A percentile compares a stretch with the other conserved stretches of the same genome.
phyloP scores from a whole-genome alignment of 352 stramenopile genomes.

The Phytopythium boreale region DNA sequence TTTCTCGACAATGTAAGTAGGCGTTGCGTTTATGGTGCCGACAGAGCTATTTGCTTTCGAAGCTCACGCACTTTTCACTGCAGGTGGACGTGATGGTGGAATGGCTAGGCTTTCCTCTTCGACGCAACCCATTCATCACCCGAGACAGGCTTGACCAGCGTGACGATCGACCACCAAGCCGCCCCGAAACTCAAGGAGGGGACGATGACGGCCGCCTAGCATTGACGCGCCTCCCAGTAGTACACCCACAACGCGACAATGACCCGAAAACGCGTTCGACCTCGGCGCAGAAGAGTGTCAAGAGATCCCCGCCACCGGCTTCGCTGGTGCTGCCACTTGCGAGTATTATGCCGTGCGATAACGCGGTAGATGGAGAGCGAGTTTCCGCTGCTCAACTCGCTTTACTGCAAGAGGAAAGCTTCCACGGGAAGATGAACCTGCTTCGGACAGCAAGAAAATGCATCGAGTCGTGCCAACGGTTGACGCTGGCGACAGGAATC shows the following conservation, averaged over 20 bases:
- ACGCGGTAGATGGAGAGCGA: slow-evolving; percentile 36
- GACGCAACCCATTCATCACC: slow-evolving; percentile 56
- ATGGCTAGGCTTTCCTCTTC: slow-evolving; percentile 53
- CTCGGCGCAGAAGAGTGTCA: background rate
- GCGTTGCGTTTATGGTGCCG: background rate
- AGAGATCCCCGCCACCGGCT: slow-evolving; percentile 11
- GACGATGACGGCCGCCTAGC: background rate
- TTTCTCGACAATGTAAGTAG: slow-evolving; percentile 37
- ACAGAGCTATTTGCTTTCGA: background rate
- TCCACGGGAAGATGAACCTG: slow-evolving; percentile 21
- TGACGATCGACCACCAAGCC: slow-evolving; percentile 6
- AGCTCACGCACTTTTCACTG: background rate
- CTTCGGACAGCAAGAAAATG: background rate
- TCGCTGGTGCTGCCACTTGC: slow-evolving; percentile 38
- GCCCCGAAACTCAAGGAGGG: background rate
- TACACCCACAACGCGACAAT: background rate
- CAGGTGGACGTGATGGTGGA: slow-evolving; percentile 27
- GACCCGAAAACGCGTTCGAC: background rate
- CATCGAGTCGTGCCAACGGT: background rate
- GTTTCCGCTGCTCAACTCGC: slow-evolving; percentile 26
- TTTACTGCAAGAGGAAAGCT: slow-evolving; percentile 48
- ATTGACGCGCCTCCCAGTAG: background rate
- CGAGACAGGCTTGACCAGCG: slow-evolving; percentile 25
- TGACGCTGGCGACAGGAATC: background rate
- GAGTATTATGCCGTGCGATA: slow-evolving; percentile 43